Evolutionary conservation across 345 rosid genomes (phyloP).

Genomic region (Eutrema japonicum): DNA sequence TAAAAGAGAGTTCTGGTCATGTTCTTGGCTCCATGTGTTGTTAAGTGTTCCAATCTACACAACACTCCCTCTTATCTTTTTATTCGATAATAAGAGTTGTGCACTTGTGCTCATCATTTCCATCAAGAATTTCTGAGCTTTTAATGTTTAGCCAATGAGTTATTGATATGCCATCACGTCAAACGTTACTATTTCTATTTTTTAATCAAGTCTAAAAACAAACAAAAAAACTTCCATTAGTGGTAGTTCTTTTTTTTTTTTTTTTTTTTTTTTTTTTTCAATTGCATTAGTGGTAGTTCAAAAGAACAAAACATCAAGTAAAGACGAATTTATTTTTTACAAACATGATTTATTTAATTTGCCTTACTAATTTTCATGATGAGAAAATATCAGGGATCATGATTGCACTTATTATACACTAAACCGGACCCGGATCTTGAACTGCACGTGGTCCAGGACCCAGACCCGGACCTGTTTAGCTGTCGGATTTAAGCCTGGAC

Average conservation of each 20-base stretch:
- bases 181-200: neutral
- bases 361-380: no score
- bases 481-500: no score
- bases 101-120: neutral
- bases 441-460: neutral
- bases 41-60: neutral
- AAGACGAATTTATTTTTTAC: no score
- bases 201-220: neutral
- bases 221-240: neutral
- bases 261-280: no score
- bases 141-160: neutral
- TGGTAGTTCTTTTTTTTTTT: neutral
- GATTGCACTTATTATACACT: no score
- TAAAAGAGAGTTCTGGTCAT: neutral
- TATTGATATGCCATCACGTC: neutral
- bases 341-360: no score
- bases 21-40: conserved; percentile 4
- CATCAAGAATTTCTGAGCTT: neutral
- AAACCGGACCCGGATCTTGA: neutral
- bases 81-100: conserved; percentile 22
- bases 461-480: neutral
- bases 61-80: neutral
- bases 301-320: no score
- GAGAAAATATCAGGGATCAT: no score
- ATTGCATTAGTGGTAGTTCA: neutral